These are phyloP conservation scores for Globisporangium nunn DNA, from an alignment of 352 stramenopile species.

Conservation along the genomic window DNA sequence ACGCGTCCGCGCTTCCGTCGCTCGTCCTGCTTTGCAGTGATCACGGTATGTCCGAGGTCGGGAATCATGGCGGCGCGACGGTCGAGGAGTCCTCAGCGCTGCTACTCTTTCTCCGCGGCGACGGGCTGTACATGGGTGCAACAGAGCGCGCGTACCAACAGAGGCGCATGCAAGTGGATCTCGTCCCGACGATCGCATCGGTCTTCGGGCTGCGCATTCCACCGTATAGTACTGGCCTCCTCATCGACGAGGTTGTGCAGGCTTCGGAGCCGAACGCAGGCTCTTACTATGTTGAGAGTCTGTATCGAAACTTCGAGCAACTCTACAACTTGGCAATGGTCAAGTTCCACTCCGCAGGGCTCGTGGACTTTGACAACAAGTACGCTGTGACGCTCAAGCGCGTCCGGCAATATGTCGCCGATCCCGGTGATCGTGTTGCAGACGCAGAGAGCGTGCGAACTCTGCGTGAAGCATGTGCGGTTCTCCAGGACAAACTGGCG, in stretches of 20 bases:
- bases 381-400: constrained; percentile 18
- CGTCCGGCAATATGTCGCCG: constrained; percentile 10
- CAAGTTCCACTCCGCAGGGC: constrained; percentile 31
- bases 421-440: neutral
- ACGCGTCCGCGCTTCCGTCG: constrained; percentile 28
- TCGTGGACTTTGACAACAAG: constrained; percentile 23
- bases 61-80: constrained; percentile 82
- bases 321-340: constrained; percentile 37
- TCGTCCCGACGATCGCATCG: constrained; percentile 76
- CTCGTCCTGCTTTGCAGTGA: constrained; percentile 83
- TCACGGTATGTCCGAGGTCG: constrained; percentile 86
- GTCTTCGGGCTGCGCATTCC: constrained; percentile 72
- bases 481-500: constrained; percentile 41
- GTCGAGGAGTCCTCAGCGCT: constrained; percentile 80
- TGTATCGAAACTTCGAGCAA: constrained; percentile 61
- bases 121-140: constrained; percentile 15
- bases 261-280: constrained; percentile 10
- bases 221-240: constrained; percentile 46
- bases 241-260: constrained; percentile 53
- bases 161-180: constrained; percentile 58
- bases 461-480: constrained; percentile 30
- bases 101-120: constrained; percentile 63
- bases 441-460: constrained; percentile 2
- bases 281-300: constrained; percentile 14
- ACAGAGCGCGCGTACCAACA: constrained; percentile 9